Percentiles rank a stretch among this genome's conserved stretches.
Conservation (phyloP, 192 early-diverging fungal genomes). For the Coemansia sp. region DNA sequence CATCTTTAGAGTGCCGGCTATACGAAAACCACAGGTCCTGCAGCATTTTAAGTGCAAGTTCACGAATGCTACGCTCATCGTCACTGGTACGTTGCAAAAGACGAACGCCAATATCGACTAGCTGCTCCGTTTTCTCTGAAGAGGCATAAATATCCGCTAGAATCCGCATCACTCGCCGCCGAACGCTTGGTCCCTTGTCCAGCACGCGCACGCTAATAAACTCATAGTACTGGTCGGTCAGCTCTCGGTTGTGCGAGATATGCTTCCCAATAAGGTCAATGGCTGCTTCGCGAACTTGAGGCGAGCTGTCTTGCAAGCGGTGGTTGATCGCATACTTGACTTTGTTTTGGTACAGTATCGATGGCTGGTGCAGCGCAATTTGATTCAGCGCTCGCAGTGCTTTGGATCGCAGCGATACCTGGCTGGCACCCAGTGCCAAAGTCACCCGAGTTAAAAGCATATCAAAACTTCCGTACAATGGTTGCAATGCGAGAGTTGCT, state of each 20-base stretch:
- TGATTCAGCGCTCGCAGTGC: conserved; percentile 76
- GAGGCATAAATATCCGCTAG: conserved; percentile 69
- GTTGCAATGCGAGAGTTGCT: conserved; percentile 52
- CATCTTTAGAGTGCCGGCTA: conserved; percentile 12
- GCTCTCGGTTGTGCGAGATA: conserved; percentile 60
- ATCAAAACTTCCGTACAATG: conserved; percentile 69
- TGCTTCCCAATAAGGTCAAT: conserved; percentile 86
- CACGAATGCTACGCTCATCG: conserved; percentile 61
- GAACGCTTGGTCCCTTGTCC: conserved; percentile 84
- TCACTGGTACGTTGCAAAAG: conserved; percentile 67
- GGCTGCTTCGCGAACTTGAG: conserved; percentile 85
- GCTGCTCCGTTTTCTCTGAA: conserved; percentile 45
- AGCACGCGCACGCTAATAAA: conserved; percentile 76
- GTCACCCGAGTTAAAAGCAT: conserved; percentile 66
- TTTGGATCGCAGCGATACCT: conserved; percentile 71
- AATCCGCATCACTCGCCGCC: conserved; percentile 82
- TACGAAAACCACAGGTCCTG: conserved; percentile 75
- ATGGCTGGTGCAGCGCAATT: conserved; percentile 66
- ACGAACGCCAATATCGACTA: conserved; percentile 69
- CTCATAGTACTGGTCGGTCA: conserved; percentile 75
- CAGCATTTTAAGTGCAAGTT: conserved; percentile 67
- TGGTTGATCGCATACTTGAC: conserved; percentile 71
- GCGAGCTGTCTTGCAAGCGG: conserved; percentile 76
- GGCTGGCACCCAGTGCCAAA: conserved; percentile 59
- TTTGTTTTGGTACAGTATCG: conserved; percentile 59